phyloP scores from a whole-genome alignment of 805 yeast species.

The Vanderwaltozyma polyspora region DNA sequence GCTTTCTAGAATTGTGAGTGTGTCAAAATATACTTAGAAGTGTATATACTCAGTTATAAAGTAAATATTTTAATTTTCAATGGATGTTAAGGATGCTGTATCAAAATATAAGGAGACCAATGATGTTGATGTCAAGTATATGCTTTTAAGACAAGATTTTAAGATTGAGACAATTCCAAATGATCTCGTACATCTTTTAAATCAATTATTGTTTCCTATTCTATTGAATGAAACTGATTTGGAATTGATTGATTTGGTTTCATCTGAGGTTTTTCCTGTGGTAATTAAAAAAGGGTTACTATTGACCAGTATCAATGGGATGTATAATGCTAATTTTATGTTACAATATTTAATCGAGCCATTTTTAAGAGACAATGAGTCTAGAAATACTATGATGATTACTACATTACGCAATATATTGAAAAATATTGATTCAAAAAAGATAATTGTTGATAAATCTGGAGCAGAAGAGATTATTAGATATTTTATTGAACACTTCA shows the following conservation, averaged over 20 bases:
- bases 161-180: constrained; percentile 61
- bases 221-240: constrained; percentile 39
- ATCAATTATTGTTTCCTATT: constrained; percentile 28
- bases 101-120: constrained; percentile 10
- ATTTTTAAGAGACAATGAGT: background rate
- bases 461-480: background rate
- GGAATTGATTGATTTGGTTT: constrained; percentile 18
- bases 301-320: no score
- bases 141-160: constrained; percentile 81
- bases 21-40: no score
- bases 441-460: background rate
- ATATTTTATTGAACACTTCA: background rate
- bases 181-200: constrained; percentile 55
- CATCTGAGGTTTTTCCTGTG: background rate
- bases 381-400: background rate
- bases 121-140: constrained; percentile 23
- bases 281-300: no score
- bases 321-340: no score
- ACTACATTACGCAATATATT: constrained; percentile 1
- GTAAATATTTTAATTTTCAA: no score
- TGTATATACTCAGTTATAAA: no score
- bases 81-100: constrained; percentile 6
- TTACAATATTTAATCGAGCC: no score
- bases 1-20: no score
- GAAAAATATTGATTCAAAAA: background rate